These are phyloP conservation scores for Larix kaempferi DNA, from an alignment of 75 land plant species.

Conservation along the genomic window DNA sequence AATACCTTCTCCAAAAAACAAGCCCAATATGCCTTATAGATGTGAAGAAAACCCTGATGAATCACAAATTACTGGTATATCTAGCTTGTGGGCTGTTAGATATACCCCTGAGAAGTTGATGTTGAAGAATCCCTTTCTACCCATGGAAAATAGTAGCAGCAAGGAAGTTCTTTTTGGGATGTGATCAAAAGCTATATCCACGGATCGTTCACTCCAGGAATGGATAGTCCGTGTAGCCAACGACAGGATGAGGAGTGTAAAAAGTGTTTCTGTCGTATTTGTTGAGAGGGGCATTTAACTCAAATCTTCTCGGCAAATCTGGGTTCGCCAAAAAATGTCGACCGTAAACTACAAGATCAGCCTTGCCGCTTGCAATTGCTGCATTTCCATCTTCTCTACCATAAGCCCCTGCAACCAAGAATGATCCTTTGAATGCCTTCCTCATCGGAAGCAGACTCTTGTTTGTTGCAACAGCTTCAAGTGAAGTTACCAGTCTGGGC, in stretches of 20 bases:
- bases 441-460: constrained; percentile 22
- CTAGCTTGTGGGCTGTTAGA: too few species aligned
- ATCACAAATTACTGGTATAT: too few species aligned
- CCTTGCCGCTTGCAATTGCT: constrained; percentile 20
- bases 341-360: constrained; percentile 36
- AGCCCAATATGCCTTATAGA: too few species aligned
- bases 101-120: too few species aligned
- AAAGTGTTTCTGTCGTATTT: constrained; percentile 33
- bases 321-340: constrained; percentile 39
- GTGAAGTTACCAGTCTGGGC: constrained; percentile 22
- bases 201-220: constrained; percentile 6
- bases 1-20: too few species aligned
- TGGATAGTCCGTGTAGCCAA: constrained; percentile 46
- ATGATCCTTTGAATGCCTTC: constrained; percentile 24
- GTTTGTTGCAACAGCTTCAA: constrained; percentile 2
- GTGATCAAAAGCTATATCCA: too few species aligned
- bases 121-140: too few species aligned
- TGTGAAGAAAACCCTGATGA: too few species aligned
- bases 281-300: constrained; percentile 30
- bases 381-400: constrained; percentile 31
- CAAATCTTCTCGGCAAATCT: constrained; percentile 36
- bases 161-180: too few species aligned
- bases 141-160: too few species aligned
- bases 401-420: constrained; percentile 33
- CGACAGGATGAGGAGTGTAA: constrained; percentile 33